These are phyloP conservation scores for Myxozyma lipomycoides DNA, from an alignment of 805 yeast species.

Conservation along the genomic window DNA sequence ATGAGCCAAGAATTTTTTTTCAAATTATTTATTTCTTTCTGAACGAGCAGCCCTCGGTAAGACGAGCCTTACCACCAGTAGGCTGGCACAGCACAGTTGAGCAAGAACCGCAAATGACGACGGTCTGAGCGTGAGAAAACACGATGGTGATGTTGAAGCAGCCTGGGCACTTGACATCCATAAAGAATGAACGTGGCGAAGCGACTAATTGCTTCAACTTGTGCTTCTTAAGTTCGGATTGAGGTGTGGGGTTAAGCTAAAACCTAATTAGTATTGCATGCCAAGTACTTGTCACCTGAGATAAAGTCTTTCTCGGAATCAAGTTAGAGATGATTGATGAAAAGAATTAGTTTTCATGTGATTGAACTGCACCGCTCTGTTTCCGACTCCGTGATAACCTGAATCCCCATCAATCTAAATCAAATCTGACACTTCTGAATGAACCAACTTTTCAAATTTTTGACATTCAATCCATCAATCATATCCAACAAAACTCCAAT, in stretches of 20 bases:
- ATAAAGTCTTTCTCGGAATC: background rate
- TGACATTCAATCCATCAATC: too few species aligned
- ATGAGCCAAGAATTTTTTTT: too few species aligned
- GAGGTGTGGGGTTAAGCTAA: constrained; percentile 88
- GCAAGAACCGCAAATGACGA: constrained; percentile 98
- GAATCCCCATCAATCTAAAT: too few species aligned
- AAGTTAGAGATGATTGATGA: background rate
- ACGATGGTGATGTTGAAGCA: constrained; percentile 98
- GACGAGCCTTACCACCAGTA: constrained; percentile 99
- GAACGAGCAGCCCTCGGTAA: constrained; percentile 99
- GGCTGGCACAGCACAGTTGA: constrained; percentile 98
- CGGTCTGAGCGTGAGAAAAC: constrained; percentile 99
- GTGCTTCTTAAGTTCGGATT: constrained; percentile 94
- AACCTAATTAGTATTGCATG: background rate
- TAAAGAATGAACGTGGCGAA: constrained; percentile 97
- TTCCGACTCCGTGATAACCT: too few species aligned
- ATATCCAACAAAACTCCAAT: too few species aligned
- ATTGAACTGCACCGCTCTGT: constrained; percentile 1
- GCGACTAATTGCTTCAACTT: constrained; percentile 96
- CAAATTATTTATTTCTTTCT: constrained; percentile 64
- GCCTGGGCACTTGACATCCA: constrained; percentile 99
- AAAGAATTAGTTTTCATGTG: background rate
- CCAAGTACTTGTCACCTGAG: background rate
- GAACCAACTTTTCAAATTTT: too few species aligned
- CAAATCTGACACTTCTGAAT: too few species aligned